A percentile compares a stretch with the other conserved stretches of the same genome.
Evolutionary conservation across 2,329 filamentous ascomycete genomes (phyloP).

Genomic region (Diaporthe sp.): DNA sequence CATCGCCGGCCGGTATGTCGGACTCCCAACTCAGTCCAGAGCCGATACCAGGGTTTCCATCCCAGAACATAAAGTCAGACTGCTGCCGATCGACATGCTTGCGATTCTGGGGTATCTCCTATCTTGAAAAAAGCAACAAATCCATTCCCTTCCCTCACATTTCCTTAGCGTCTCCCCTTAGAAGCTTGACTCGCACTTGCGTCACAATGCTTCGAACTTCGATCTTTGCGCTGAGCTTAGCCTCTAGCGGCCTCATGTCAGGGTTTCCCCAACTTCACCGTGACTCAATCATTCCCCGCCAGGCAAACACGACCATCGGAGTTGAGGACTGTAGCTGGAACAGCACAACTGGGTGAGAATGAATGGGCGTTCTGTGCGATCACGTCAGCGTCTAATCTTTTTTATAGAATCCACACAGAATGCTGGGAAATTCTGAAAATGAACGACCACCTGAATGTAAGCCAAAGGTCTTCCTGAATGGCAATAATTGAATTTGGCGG

Average conservation of each 20-base stretch:
- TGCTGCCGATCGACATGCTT: background rate
- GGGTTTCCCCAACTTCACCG: background rate
- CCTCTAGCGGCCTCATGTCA: constrained; percentile 3
- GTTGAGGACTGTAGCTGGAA: background rate
- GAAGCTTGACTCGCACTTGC: background rate
- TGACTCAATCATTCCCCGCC: background rate
- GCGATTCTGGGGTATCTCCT: background rate
- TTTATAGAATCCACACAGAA: background rate
- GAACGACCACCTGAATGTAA: constrained; percentile 10
- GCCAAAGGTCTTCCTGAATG: no score
- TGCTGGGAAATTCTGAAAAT: constrained; percentile 11
- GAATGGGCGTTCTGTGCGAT: background rate
- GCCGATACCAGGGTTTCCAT: background rate
- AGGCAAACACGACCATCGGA: constrained; percentile 1
- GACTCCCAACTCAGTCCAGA: background rate
- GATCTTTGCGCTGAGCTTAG: background rate
- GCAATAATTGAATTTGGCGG: background rate
- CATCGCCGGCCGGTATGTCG: background rate
- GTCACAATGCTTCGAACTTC: background rate
- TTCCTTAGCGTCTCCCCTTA: no score
- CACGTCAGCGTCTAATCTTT: background rate
- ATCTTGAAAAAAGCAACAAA: background rate
- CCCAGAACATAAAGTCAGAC: constrained; percentile 1
- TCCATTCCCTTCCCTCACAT: background rate
- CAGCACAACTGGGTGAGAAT: constrained; percentile 7